Conservation (phyloP, 768 basidiomycete genomes). For the Lactarius tabidus region DNA sequence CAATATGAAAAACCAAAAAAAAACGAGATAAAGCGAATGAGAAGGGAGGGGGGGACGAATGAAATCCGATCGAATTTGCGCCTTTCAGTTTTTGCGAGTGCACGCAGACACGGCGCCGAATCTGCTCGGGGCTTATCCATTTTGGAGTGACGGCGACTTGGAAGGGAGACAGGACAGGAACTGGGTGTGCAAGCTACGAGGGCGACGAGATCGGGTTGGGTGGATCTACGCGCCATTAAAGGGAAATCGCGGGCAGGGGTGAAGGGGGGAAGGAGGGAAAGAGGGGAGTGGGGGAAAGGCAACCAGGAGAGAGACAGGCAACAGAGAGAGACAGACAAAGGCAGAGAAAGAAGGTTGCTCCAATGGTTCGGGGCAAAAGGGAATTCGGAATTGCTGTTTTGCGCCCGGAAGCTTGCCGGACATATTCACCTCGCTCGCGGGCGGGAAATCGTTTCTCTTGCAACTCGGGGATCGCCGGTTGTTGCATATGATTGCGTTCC, state of each 20-base stretch:
- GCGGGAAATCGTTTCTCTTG: not conserved
- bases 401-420: constrained; percentile 22
- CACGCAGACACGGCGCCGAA: constrained; percentile 10
- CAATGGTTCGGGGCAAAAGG: not conserved
- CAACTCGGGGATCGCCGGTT: constrained; percentile 10
- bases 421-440: constrained; percentile 3
- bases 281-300: not conserved
- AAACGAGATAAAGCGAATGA: not conserved
- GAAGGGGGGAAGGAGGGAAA: not conserved
- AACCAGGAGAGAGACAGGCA: not conserved
- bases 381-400: constrained; percentile 19
- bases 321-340: not conserved
- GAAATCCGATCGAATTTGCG: constrained; percentile 18
- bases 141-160: constrained; percentile 22
- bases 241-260: constrained; percentile 9
- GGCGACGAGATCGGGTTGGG: constrained; percentile 7
- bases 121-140: constrained; percentile 19
- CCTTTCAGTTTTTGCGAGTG: not conserved
- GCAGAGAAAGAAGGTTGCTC: not conserved
- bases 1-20: not conserved
- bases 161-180: constrained; percentile 4
- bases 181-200: not conserved
- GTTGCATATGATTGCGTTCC: constrained; percentile 14
- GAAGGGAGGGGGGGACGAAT: not conserved
- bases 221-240: constrained; percentile 18